Evolutionary conservation across 108 stramenopile species (phyloP).

Genomic region (Phaeodactylum tricornutum): DNA sequence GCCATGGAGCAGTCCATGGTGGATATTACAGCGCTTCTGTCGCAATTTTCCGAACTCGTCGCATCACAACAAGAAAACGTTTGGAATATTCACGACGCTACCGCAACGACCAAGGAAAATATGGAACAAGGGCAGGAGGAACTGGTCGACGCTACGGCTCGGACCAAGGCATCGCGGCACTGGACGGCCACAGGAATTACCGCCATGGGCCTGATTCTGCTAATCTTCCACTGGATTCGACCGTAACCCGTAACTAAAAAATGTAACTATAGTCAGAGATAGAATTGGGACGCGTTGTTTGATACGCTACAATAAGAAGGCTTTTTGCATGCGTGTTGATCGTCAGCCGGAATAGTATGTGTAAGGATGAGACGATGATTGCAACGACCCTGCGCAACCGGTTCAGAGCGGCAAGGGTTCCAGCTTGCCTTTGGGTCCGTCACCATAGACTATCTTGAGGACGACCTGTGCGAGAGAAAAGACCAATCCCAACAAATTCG

Average conservation of each 20-base stretch:
- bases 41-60: slow-evolving; percentile 69
- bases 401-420: too few relatives aligned
- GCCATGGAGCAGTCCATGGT: slow-evolving; percentile 69
- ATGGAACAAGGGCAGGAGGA: slow-evolving; percentile 71
- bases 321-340: too few relatives aligned
- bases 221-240: slow-evolving; percentile 62
- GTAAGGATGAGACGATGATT: too few relatives aligned
- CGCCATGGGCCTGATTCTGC: slow-evolving; percentile 39
- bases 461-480: slow-evolving; percentile 54
- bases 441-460: slow-evolving; percentile 49
- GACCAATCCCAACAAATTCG: slow-evolving; percentile 56
- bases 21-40: slow-evolving; percentile 68
- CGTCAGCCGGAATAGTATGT: too few relatives aligned
- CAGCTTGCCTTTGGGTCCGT: slow-evolving; percentile 7
- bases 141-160: slow-evolving; percentile 61
- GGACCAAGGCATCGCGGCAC: slow-evolving; percentile 55
- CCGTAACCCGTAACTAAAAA: too few relatives aligned
- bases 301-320: too few relatives aligned
- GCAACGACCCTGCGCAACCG: too few relatives aligned
- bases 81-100: slow-evolving; percentile 49
- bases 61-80: slow-evolving; percentile 75
- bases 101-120: slow-evolving; percentile 60
- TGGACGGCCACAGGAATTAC: slow-evolving; percentile 71
- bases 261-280: too few relatives aligned
- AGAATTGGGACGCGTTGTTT: too few relatives aligned